A percentile compares a stretch with the other conserved stretches of the same genome.
Evolutionary conservation across 192 early-diverging fungal species (phyloP).

Genomic region (Allomyces javanicus): DNA sequence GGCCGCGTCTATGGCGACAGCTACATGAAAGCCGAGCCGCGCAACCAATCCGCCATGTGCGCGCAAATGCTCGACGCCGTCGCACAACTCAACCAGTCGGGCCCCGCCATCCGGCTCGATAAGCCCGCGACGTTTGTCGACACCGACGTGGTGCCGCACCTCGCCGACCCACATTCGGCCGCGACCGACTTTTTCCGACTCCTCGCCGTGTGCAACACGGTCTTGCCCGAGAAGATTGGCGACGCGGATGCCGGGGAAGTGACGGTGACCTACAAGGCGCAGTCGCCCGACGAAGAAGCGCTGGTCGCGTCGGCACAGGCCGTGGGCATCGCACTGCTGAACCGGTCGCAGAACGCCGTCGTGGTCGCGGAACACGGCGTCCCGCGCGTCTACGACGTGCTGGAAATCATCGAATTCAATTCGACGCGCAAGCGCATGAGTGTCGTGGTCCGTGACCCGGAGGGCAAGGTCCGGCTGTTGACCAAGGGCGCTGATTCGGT

Average conservation of each 20-base stretch:
- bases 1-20: constrained; percentile 60
- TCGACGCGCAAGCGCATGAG: constrained; percentile 93
- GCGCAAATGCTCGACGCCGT: constrained; percentile 3
- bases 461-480: constrained; percentile 53
- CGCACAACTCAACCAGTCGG: neutral
- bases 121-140: constrained; percentile 34
- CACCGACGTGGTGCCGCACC: constrained; percentile 19
- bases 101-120: constrained; percentile 1
- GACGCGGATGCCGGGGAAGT: constrained; percentile 23
- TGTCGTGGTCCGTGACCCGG: constrained; percentile 58
- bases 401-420: constrained; percentile 76
- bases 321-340: constrained; percentile 60
- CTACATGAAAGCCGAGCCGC: constrained; percentile 1
- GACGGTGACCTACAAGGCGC: constrained; percentile 66
- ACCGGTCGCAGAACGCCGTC: constrained; percentile 47
- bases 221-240: constrained; percentile 40
- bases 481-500: constrained; percentile 90
- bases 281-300: constrained; percentile 88
- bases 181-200: constrained; percentile 65
- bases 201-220: constrained; percentile 77
- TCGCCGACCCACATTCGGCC: constrained; percentile 26
- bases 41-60: constrained; percentile 4
- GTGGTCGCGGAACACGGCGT: constrained; percentile 54
- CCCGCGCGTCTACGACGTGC: constrained; percentile 35
- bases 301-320: constrained; percentile 69